These are phyloP conservation scores for Psidium friedrichsthalianum DNA, from an alignment of 345 rosid species.

Conservation along the genomic window DNA sequence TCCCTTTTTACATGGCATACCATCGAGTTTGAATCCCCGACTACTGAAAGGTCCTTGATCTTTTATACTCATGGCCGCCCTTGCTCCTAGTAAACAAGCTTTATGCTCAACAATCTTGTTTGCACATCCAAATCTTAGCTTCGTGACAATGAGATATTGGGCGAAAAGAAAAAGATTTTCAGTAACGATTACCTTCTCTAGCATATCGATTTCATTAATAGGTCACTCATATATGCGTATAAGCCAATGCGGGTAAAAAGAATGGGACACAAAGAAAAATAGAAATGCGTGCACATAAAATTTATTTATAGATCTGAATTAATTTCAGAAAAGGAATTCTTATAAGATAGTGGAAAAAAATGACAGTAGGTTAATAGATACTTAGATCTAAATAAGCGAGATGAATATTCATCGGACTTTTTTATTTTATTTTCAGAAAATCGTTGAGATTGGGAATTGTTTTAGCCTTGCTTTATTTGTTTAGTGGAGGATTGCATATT, in stretches of 20 bases:
- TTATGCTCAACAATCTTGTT: background rate
- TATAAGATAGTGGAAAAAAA: too few relatives aligned
- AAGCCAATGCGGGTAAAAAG: background rate
- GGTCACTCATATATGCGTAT: background rate
- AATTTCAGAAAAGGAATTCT: background rate
- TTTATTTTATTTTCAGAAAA: background rate
- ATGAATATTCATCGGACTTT: background rate
- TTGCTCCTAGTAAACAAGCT: background rate
- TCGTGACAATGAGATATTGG: background rate
- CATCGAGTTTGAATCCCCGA: background rate
- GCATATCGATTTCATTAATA: background rate
- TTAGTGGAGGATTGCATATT: background rate
- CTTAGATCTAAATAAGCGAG: background rate
- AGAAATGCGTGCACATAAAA: background rate
- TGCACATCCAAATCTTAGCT: background rate
- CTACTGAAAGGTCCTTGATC: background rate
- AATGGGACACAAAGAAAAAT: background rate
- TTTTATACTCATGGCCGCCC: background rate
- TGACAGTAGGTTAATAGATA: background rate
- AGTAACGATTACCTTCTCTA: background rate
- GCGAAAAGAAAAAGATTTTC: background rate
- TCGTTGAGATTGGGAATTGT: background rate
- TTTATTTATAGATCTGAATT: too few relatives aligned
- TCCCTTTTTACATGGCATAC: background rate
- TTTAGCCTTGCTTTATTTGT: background rate